Evolutionary conservation across 129 eudicot species (phyloP), one percentile per base, ranked within the genome.

Genomic region (Tagetes patula): DNA sequence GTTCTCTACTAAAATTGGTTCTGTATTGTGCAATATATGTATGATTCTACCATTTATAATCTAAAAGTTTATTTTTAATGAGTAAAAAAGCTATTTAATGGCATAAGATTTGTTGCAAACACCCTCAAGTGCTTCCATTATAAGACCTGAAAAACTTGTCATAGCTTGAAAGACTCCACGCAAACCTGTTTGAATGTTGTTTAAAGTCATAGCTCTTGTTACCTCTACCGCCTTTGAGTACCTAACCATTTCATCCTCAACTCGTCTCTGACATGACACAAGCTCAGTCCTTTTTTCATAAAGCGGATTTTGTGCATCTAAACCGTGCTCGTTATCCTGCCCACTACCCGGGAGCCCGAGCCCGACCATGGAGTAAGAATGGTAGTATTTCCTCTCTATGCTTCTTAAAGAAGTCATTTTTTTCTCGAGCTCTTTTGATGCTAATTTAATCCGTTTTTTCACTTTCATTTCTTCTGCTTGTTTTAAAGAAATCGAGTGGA

Each of bases 111-210:
- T 82, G 50, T 82, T 85, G 80, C 98, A 93, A 12, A 84, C 96
- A 31, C 75, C 75, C 81, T 84, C 96, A 48, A 93, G 90, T 42
- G 90, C 85, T 65, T 87, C 95, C 77, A 75, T 86, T 49, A 93
- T 78, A 76, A 93, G 75, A 58, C 87, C 83, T 11, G 96, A 93
- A 82, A 93, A 93, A 63, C 96, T 89, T 13, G 90, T 87, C 96
- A 93, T 81, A 0, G 98, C 96, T 78, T 89, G 96, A 73, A 89
- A 92, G 59, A 92, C 98, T 39, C 98, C 98, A 0, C 96, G 96
- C 76, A 92, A 75, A 3, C 98, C 98, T 0, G 98, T 92, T 65
- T 92, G 98, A 30, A 92, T 83, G 41, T 92, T 92, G 75, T 89
- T 92, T 65, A 92, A 53, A 53, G 98, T 92, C 98, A 92, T 89